Conservation (phyloP, 2,329 filamentous ascomycete genomes). For the Didymella pinodella region DNA sequence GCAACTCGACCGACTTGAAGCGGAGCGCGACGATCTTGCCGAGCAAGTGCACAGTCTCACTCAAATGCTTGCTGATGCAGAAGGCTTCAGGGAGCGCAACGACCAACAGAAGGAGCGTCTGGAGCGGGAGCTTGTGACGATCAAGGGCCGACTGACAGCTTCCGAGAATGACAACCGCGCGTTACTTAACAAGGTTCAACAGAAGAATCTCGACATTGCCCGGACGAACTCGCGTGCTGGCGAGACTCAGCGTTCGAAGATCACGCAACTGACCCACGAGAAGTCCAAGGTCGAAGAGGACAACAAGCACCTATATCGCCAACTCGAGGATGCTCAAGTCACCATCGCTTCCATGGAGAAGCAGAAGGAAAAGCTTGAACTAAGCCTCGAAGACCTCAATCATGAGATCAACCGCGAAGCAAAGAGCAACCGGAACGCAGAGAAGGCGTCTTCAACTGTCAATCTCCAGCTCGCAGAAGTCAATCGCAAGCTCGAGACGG, state of each 20-base stretch:
- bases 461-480: conserved; percentile 86
- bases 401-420: conserved; percentile 91
- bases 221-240: conserved; percentile 85
- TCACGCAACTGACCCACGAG: conserved; percentile 79
- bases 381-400: conserved; percentile 89
- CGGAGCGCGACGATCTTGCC: conserved; percentile 78
- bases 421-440: conserved; percentile 86
- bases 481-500: conserved; percentile 88
- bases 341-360: conserved; percentile 87
- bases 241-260: conserved; percentile 80
- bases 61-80: conserved; percentile 85
- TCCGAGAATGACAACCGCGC: conserved; percentile 97
- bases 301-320: conserved; percentile 78
- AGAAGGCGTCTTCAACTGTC: conserved; percentile 82
- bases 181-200: conserved; percentile 95
- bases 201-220: conserved; percentile 96
- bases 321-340: conserved; percentile 85
- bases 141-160: conserved; percentile 86
- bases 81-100: conserved; percentile 86
- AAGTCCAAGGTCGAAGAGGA: conserved; percentile 85
- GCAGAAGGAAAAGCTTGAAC: conserved; percentile 88
- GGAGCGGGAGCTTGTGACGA: conserved; percentile 87
- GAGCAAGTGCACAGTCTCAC: conserved; percentile 85
- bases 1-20: conserved; percentile 79
- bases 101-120: conserved; percentile 94